Evolutionary conservation across 164 flowering plant species (phyloP), one percentile per base, ranked within the genome.

Genomic region (Tinospora cordifolia): DNA sequence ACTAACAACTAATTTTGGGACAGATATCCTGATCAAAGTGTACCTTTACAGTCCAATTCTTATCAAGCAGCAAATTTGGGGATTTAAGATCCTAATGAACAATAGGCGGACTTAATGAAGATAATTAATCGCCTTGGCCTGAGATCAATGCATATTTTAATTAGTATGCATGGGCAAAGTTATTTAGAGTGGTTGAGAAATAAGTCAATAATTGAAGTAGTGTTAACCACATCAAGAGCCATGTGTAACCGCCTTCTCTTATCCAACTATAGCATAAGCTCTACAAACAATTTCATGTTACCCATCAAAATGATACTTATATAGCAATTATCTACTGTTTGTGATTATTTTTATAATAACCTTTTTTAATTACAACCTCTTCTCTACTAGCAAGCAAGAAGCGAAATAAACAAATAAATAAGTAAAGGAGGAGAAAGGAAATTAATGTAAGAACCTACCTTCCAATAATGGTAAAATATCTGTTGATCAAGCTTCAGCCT

Each of bases 31-130:
- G 25, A 13, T 36, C 8, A 27, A 27, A 38, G 19, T 51, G 5
- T 78, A 94, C 98, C 96, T 94, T 94, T 21, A 91, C 89, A 0
- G 93, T 86, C 97, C 97, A 94, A 72, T 94, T 94, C 80, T 83
- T 91, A 75, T 94, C 98, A 62, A 94, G 97, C 86, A 94, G 78
- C 79, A 94, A 75, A 76, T 91, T 94, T 62, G 98, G 95, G 65
- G 98, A 86, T 75, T 94, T 93, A 5, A 94, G 91, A 81, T 94
- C 97, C 98, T 97, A 90, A 73, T 94, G 98, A 66, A 94, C 90
- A 30, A 91, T 82, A 22, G 98, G 96, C 65, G 98, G 98, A 57
- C 66, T 82, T 17, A 77, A 74, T 93, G 98, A 34, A 93, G 96
- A 80, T 93, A 94, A 72, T 94, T 94, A 75, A 94, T 79, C 15